Base-by-base conservation (phyloP, 2,329 filamentous ascomycete genomes). In the Chaetomium olivaceum region DNA sequence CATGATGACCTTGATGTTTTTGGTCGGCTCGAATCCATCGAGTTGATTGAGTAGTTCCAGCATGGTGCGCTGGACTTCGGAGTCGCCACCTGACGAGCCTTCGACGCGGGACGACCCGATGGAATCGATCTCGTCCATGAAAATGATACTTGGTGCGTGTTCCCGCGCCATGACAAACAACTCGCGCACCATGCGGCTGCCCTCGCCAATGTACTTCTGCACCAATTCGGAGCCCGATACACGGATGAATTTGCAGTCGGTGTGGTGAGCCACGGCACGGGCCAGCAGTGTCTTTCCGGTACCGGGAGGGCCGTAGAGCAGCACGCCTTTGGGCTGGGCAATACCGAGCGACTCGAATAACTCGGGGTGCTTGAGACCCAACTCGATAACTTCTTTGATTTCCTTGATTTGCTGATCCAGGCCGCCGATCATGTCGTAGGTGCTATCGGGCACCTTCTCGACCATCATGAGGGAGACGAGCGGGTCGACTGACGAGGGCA, bases 1-100 rank as follows among this genome's bases (percentile, higher is more conserved):
- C 94, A 99, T 99, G 81, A 99, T 96, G 78, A 99, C 92, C 81
- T 99, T 99, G 88, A 99, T 99, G 81, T 98, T 98, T 84, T 99
- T 99, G 56, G 94, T 98, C 6, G 95, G 95, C 80, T 98, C 95
- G 80, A 99, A 99, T 59, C 95, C 95, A 77, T 99, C 95, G 67
- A 99, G 87, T 83, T 99, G 95, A 82, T 99, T 99, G 71, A 99
- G 88, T 67, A 99, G 84, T 79, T 99, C 95, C 80, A 99, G 81
- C 95, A 99, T 99, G 57, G 95, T 99, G 74, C 95, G 90, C 82
- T 99, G 95, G 61, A 99, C 95, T 80, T 99, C 95, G 0, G 93
- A 97, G 77, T 99, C 95, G 75, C 95, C 95, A 61, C 93, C 93
- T 23, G 92, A 96, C 65, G 91, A 96, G 29, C 94, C 94, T 77